Conservation (phyloP, 345 rosid genomes). For the Camelina sativa region DNA sequence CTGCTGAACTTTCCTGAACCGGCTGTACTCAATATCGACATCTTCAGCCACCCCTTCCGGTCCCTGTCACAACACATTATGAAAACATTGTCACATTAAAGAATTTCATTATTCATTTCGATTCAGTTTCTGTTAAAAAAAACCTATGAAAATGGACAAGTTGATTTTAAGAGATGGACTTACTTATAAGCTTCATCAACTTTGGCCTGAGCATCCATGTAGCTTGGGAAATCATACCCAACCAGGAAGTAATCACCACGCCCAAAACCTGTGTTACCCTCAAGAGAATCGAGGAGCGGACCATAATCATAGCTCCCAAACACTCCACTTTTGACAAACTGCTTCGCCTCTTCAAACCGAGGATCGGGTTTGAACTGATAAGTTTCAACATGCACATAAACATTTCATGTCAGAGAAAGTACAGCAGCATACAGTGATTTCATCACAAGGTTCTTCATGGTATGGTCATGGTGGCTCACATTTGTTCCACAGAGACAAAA, state of each 20-base stretch:
- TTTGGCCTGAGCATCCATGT: conserved; percentile 82
- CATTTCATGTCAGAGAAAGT: conserved; percentile 13
- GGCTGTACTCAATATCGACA: conserved; percentile 93
- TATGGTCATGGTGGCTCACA: background rate
- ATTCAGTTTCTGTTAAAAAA: background rate
- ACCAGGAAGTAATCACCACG: conserved; percentile 97
- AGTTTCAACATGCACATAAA: conserved; percentile 5
- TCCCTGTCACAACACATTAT: conserved; percentile 58
- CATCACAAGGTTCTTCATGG: background rate
- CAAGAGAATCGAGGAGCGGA: conserved; percentile 91
- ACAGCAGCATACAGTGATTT: conserved; percentile 6
- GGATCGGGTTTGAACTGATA: conserved; percentile 91
- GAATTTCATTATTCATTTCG: conserved; percentile 8
- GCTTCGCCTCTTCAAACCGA: conserved; percentile 93
- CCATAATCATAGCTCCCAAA: conserved; percentile 90
- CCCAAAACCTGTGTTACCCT: conserved; percentile 90
- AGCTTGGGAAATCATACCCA: conserved; percentile 86
- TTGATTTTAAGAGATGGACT: conserved; percentile 41
- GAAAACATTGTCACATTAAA: background rate
- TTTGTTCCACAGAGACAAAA: conserved; percentile 11
- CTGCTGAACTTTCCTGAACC: conserved; percentile 95
- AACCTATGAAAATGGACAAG: conserved; percentile 2
- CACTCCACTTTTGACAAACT: conserved; percentile 81
- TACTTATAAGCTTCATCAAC: conserved; percentile 94
- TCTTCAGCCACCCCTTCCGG: conserved; percentile 75